Percentiles rank a stretch among this genome's conserved stretches.
Evolutionary conservation across 805 yeast species (phyloP).

Genomic region (Ogataea sp.): DNA sequence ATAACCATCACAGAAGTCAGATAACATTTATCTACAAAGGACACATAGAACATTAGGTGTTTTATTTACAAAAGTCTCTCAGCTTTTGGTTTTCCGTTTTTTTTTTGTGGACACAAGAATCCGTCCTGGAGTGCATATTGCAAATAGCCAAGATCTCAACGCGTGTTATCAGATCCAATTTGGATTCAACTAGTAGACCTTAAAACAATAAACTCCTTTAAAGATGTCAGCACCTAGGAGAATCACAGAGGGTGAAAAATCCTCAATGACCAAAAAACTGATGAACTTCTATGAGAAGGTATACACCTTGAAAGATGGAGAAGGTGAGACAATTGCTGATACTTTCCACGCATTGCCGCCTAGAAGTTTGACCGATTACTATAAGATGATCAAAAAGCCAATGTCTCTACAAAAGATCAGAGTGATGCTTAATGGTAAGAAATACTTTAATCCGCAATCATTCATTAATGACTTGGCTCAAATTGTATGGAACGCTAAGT

Average conservation of each 20-base stretch:
- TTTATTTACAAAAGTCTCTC: too few species aligned
- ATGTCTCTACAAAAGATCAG: slow-evolving; percentile 70
- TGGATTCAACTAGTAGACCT: too few species aligned
- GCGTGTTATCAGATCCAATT: too few species aligned
- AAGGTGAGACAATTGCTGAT: slow-evolving; percentile 22
- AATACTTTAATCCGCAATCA: slow-evolving; percentile 54
- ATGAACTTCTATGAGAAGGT: slow-evolving; percentile 12
- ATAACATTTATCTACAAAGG: too few species aligned
- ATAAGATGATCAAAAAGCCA: slow-evolving; percentile 71
- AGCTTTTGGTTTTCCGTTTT: too few species aligned
- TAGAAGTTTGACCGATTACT: slow-evolving; percentile 70
- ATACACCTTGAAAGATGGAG: slow-evolving; percentile 17
- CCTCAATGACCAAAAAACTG: slow-evolving; percentile 10
- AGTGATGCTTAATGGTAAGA: slow-evolving; percentile 43
- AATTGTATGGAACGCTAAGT: slow-evolving; percentile 84
- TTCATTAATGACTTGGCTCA: slow-evolving; percentile 75
- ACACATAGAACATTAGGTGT: too few species aligned
- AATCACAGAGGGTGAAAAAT: slow-evolving; percentile 12
- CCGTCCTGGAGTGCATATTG: too few species aligned
- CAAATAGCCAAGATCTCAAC: too few species aligned
- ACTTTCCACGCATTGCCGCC: slow-evolving; percentile 66
- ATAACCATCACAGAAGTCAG: too few species aligned
- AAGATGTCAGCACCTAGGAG: slow-evolving; percentile 6
- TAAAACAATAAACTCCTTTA: background rate
- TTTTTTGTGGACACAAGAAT: too few species aligned